These are phyloP conservation scores for Colletotrichum neosansevieriae DNA, from an alignment of 2,329 filamentous ascomycete genomes.

Conservation along the genomic window DNA sequence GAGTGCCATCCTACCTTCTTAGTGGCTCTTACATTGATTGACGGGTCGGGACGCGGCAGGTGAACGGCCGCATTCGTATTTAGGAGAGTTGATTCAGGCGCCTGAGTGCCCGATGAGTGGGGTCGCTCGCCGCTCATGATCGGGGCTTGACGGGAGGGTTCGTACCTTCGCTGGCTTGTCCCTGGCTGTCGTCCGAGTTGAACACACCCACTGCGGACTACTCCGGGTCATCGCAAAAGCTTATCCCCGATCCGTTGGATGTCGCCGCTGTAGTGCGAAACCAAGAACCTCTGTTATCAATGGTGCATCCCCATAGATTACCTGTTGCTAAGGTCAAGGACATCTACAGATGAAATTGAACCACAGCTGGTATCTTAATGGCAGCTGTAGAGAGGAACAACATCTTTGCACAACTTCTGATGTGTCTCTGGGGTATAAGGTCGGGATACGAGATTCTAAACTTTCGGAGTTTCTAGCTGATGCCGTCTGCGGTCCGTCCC, in stretches of 20 bases:
- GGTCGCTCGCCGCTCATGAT: slow-evolving; percentile 4
- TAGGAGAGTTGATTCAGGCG: slow-evolving; percentile 10
- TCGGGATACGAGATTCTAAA: background rate
- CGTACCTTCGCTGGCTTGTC: too few species aligned
- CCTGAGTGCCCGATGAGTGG: slow-evolving; percentile 11
- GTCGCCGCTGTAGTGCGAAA: too few species aligned
- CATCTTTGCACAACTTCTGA: too few species aligned
- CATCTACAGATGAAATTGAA: too few species aligned
- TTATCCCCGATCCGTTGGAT: background rate
- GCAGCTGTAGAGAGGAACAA: too few species aligned
- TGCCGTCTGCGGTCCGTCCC: background rate
- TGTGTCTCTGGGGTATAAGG: background rate
- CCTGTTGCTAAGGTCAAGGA: too few species aligned
- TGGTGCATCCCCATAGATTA: too few species aligned
- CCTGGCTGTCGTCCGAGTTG: slow-evolving; percentile 3
- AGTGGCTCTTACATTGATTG: background rate
- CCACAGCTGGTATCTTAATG: too few species aligned
- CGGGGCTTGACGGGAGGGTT: background rate
- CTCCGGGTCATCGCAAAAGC: background rate
- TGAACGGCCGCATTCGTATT: slow-evolving; percentile 25
- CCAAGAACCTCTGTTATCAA: too few species aligned
- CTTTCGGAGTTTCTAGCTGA: background rate
- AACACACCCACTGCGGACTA: background rate
- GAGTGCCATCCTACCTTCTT: background rate
- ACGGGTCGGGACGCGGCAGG: background rate